A percentile compares a stretch with the other conserved stretches of the same genome.
phyloP scores from a whole-genome alignment of 192 early-diverging fungal species.

The Entomortierella parvispora region DNA sequence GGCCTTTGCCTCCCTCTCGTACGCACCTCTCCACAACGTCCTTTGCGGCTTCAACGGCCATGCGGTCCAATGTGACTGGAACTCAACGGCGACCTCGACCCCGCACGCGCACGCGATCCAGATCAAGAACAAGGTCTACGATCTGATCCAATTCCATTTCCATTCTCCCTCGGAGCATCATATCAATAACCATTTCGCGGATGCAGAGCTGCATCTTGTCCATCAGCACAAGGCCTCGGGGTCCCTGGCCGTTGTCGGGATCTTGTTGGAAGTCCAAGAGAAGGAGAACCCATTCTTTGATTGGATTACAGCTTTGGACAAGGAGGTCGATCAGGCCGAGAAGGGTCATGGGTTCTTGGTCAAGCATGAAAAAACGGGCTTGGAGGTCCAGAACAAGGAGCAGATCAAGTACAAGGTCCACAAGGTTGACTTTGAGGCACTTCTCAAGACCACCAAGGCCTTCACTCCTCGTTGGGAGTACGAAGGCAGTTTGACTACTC shows the following conservation, averaged over 20 bases:
- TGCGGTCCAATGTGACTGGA: constrained; percentile 43
- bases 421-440: constrained; percentile 6
- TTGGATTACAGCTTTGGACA: constrained; percentile 22
- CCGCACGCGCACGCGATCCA: constrained; percentile 1
- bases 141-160: constrained; percentile 66
- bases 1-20: neutral
- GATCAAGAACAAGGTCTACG: constrained; percentile 36
- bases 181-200: constrained; percentile 28
- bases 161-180: constrained; percentile 68
- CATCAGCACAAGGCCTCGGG: constrained; percentile 19
- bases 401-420: constrained; percentile 28
- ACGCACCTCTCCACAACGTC: neutral
- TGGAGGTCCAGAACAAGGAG: neutral
- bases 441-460: constrained; percentile 1
- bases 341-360: constrained; percentile 7
- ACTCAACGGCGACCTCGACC: neutral
- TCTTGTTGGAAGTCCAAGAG: constrained; percentile 56
- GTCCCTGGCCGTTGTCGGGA: constrained; percentile 20
- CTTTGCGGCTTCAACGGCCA: constrained; percentile 50
- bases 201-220: constrained; percentile 60
- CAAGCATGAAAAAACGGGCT: constrained; percentile 9
- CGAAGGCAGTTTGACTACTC: constrained; percentile 67
- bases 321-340: constrained; percentile 10
- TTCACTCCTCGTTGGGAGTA: constrained; percentile 55
- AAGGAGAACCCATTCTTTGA: constrained; percentile 49